Conservation (phyloP, 2,329 filamentous ascomycete genomes). For the Xylariaceae sp. region DNA sequence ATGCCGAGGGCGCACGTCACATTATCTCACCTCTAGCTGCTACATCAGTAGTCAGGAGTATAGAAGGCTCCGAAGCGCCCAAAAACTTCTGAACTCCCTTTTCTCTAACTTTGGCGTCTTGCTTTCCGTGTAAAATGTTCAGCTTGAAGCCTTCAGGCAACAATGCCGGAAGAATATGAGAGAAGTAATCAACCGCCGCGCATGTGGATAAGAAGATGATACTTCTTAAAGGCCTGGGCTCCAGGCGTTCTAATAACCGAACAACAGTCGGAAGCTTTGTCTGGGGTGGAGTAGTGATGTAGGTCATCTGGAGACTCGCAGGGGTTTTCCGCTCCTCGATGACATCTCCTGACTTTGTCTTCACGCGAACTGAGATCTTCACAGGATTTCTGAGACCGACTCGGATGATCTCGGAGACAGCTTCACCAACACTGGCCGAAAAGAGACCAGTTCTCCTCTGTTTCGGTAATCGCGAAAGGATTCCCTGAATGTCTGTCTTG, state of each 20-base stretch:
- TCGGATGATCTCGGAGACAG: slow-evolving; percentile 85
- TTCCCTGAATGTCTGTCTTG: slow-evolving; percentile 82
- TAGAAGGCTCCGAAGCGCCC: slow-evolving; percentile 65
- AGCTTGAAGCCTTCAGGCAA: slow-evolving; percentile 64
- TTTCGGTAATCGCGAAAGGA: slow-evolving; percentile 79
- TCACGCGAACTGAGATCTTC: slow-evolving; percentile 90
- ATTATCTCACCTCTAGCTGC: slow-evolving; percentile 59
- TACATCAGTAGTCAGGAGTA: slow-evolving; percentile 89
- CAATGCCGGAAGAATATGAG: slow-evolving; percentile 68
- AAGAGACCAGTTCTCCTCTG: slow-evolving; percentile 91
- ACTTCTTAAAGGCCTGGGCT: slow-evolving; percentile 72
- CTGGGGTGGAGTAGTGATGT: slow-evolving; percentile 67
- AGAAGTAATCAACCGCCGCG: slow-evolving; percentile 90
- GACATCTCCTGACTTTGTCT: slow-evolving; percentile 60
- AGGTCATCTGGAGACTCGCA: slow-evolving; percentile 87
- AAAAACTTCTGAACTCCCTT: slow-evolving; percentile 83
- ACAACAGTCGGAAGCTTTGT: slow-evolving; percentile 74
- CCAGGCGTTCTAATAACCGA: slow-evolving; percentile 62
- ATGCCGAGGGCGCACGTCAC: neutral
- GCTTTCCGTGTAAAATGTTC: slow-evolving; percentile 85
- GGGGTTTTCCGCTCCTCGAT: slow-evolving; percentile 82
- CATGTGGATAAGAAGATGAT: slow-evolving; percentile 94
- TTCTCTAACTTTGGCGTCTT: slow-evolving; percentile 77
- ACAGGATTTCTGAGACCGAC: slow-evolving; percentile 86
- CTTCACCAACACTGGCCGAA: slow-evolving; percentile 92